Base-by-base conservation (phyloP, 805 yeast genomes). In the Limtongia smithiae region DNA sequence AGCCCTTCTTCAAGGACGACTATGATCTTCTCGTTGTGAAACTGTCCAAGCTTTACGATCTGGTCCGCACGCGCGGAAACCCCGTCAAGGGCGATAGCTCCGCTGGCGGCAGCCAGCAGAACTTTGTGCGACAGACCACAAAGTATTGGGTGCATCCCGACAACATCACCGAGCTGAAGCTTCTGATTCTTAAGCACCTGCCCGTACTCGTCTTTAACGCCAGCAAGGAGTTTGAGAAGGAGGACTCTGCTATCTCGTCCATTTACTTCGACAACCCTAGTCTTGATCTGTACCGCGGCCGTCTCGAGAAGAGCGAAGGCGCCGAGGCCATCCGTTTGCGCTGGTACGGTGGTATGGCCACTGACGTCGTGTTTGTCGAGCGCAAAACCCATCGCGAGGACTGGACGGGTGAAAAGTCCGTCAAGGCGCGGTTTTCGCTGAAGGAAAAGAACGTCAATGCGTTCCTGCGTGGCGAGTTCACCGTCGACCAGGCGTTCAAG, bases 321-420 rank as follows among this genome's bases (percentile, higher is more conserved):
- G 98, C 98, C 4, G 98, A 93, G 70, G 97, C 97, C 20, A 89
- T 91, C 58, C 83, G 99, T 71, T 76, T 93, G 65, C 83, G 98
- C 73, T 93, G 99, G 99, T 93, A 93, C 67, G 98, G 99, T 65
- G 96, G 96, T 48, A 93, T 93, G 98, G 76, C 78, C 46, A 77
- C 90, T 1, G 96, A 91, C 60, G 86, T 85, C 36, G 86, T 91
- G 48, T 93, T 93, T 57, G 95, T 91, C 41, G 99, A 93, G 71
- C 80, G 98, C 69, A 93, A 93, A 69, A 93, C 99, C 4, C 98
- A 93, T 66, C 80, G 98, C 69, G 98, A 93, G 69, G 99, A 93
- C 73, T 91, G 98, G 98, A 93, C 99, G 2, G 99, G 99, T 61
- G 98, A 93, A 68, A 91, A 91, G 70, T 87, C 96, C n/a, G 98